Percentiles rank a stretch among this genome's conserved stretches.
phyloP scores from a whole-genome alignment of 352 stramenopile genomes.

The Phytophthora syringae region DNA sequence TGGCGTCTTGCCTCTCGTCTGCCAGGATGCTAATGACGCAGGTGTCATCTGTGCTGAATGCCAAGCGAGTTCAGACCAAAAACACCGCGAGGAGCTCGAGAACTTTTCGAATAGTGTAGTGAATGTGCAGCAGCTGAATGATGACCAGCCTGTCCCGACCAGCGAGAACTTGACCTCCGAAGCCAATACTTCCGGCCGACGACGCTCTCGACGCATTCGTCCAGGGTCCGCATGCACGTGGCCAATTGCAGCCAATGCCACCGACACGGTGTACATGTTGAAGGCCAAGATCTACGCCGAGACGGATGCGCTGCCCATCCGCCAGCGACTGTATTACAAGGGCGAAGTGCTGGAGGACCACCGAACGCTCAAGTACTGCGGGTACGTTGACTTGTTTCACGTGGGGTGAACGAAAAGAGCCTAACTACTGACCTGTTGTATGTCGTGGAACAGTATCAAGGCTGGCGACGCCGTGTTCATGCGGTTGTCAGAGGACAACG shows the following conservation, averaged over 20 bases:
- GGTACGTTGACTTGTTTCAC: no score
- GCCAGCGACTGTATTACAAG: slow-evolving; percentile 76
- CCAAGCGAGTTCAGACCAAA: slow-evolving; percentile 46
- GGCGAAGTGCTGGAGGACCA: slow-evolving; percentile 62
- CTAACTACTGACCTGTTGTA: no score
- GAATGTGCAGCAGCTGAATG: slow-evolving; percentile 62
- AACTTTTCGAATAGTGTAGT: slow-evolving; percentile 75
- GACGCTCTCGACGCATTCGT: slow-evolving; percentile 71
- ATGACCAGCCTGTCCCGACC: slow-evolving; percentile 59
- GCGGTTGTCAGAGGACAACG: slow-evolving; percentile 63
- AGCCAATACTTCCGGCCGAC: slow-evolving; percentile 45
- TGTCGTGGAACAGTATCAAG: slow-evolving; percentile 58
- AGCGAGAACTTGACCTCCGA: slow-evolving; percentile 51
- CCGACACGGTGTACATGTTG: slow-evolving; percentile 76
- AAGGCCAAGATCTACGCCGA: slow-evolving; percentile 83
- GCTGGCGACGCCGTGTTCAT: slow-evolving; percentile 79
- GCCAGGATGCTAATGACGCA: slow-evolving; percentile 35
- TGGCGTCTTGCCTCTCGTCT: slow-evolving; percentile 34
- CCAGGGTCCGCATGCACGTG: slow-evolving; percentile 55
- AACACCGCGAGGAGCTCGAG: slow-evolving; percentile 53
- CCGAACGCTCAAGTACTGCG: slow-evolving; percentile 63
- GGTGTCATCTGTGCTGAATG: slow-evolving; percentile 57
- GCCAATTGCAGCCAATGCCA: slow-evolving; percentile 59
- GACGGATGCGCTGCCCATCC: slow-evolving; percentile 69
- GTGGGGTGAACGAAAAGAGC: no score